These are phyloP conservation scores for Globisporangium acanthophoron DNA, from an alignment of 352 stramenopile genomes.

Conservation along the genomic window DNA sequence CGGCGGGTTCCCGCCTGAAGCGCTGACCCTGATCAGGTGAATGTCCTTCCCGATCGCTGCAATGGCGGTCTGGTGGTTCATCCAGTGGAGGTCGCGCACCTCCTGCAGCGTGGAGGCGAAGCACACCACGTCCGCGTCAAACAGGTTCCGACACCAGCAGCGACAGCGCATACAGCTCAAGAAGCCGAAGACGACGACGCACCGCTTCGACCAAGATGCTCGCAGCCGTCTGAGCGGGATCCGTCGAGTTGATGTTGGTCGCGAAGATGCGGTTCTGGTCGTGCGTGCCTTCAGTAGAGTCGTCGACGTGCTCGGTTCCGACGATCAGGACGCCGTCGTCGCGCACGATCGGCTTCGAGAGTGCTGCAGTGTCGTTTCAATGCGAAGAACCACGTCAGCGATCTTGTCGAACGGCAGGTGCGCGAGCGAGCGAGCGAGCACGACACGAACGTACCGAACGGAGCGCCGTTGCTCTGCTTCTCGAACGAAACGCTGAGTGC, in stretches of 20 bases:
- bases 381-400: background rate
- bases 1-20: constrained; percentile 7
- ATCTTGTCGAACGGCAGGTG: background rate
- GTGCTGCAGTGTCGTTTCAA: constrained; percentile 23
- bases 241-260: constrained; percentile 32
- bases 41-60: constrained; percentile 68
- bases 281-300: background rate
- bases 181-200: background rate
- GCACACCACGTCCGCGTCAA: background rate
- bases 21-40: constrained; percentile 43
- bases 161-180: background rate
- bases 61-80: constrained; percentile 36
- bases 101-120: constrained; percentile 24
- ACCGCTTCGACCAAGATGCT: constrained; percentile 42
- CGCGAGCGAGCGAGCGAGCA: no score
- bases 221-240: constrained; percentile 17
- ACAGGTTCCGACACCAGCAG: background rate
- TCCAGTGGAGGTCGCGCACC: constrained; percentile 70
- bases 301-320: constrained; percentile 38
- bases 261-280: constrained; percentile 61
- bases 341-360: constrained; percentile 73
- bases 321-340: constrained; percentile 71
- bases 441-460: constrained; percentile 29
- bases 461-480: constrained; percentile 21
- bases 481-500: constrained; percentile 28